These are phyloP conservation scores for Epichloe sylvatica DNA, from an alignment of 2,329 filamentous ascomycete genomes.

Conservation along the genomic window DNA sequence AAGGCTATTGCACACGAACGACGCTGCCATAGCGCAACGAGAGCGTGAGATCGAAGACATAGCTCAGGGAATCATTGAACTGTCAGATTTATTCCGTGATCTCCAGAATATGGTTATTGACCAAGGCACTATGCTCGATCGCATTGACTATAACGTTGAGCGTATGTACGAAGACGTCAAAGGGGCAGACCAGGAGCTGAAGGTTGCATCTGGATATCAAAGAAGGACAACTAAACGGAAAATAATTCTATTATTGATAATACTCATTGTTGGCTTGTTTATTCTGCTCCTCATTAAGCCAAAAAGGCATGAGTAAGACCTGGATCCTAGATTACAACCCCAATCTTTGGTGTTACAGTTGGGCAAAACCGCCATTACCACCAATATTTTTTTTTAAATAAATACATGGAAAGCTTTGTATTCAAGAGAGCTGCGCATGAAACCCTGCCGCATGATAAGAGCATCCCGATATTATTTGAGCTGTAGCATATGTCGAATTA, in stretches of 20 bases:
- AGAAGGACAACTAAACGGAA: constrained; percentile 79
- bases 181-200: constrained; percentile 81
- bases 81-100: constrained; percentile 93
- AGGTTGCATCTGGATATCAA: constrained; percentile 79
- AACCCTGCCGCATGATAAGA: too few species aligned
- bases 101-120: constrained; percentile 91
- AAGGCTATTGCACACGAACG: constrained; percentile 57
- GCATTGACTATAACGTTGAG: constrained; percentile 97
- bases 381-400: not conserved
- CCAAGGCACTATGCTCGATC: constrained; percentile 79
- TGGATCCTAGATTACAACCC: not conserved
- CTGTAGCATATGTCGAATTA: too few species aligned
- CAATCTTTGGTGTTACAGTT: not conserved
- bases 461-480: too few species aligned
- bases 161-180: constrained; percentile 89
- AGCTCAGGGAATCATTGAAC: constrained; percentile 91
- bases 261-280: constrained; percentile 75
- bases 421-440: too few species aligned
- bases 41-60: constrained; percentile 97
- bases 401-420: too few species aligned
- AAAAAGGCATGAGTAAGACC: constrained; percentile 31
- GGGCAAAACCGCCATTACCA: not conserved
- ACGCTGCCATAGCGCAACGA: constrained; percentile 74
- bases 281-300: constrained; percentile 74
- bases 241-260: constrained; percentile 73